These are phyloP conservation scores for Galerina sulciceps DNA, from an alignment of 768 basidiomycete genomes.

Conservation along the genomic window DNA sequence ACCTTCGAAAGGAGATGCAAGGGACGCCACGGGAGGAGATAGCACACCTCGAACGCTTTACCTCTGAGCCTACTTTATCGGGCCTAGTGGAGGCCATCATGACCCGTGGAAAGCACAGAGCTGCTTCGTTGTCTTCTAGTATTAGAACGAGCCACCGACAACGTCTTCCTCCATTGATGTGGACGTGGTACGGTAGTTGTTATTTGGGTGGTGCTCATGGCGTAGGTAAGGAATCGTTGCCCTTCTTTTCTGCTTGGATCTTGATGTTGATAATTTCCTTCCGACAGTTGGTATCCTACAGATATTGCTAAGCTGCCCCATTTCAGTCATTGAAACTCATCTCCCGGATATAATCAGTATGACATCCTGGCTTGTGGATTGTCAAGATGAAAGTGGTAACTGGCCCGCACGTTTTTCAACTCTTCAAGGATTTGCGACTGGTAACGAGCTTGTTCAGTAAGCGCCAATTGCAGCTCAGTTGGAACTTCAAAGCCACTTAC, in stretches of 20 bases:
- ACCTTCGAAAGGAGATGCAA: slow-evolving; percentile 36
- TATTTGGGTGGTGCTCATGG: slow-evolving; percentile 66
- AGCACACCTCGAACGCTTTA: slow-evolving; percentile 28
- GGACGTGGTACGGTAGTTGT: slow-evolving; percentile 60
- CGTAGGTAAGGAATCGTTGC: slow-evolving; percentile 42
- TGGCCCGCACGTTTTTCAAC: slow-evolving; percentile 52
- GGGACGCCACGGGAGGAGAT: slow-evolving; percentile 8
- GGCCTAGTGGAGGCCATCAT: slow-evolving; percentile 51
- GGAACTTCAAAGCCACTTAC: neutral
- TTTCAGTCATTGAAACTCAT: slow-evolving; percentile 37
- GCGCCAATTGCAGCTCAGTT: slow-evolving; percentile 12
- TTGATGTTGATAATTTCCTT: neutral
- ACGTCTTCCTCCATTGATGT: slow-evolving; percentile 52
- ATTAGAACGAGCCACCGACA: slow-evolving; percentile 21
- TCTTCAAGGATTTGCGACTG: slow-evolving; percentile 10
- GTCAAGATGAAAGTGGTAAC: slow-evolving; percentile 52
- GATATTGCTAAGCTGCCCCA: slow-evolving; percentile 49
- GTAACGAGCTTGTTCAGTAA: slow-evolving; percentile 54
- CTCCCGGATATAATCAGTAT: slow-evolving; percentile 45
- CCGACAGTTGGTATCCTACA: slow-evolving; percentile 56
- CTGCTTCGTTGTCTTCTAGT: slow-evolving; percentile 33
- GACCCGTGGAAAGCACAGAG: slow-evolving; percentile 44
- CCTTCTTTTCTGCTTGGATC: neutral
- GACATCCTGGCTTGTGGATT: slow-evolving; percentile 48
- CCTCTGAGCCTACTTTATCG: slow-evolving; percentile 37